These are phyloP conservation scores for Pterula multifida DNA, from an alignment of 1,284 basidiomycete genomes.

Conservation along the genomic window DNA sequence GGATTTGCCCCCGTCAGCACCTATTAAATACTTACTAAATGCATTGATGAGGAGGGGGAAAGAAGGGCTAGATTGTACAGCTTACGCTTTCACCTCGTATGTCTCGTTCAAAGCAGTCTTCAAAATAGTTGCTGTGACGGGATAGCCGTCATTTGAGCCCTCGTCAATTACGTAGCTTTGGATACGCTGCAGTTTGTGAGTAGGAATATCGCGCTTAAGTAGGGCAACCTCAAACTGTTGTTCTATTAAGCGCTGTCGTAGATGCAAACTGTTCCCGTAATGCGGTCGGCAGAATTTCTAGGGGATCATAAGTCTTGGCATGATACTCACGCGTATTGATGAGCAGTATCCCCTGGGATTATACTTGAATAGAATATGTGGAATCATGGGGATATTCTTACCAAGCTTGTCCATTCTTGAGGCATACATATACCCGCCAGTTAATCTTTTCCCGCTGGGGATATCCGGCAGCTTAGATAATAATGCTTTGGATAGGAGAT, in stretches of 20 bases:
- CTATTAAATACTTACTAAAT: slow-evolving; percentile 14
- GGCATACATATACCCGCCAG: slow-evolving; percentile 15
- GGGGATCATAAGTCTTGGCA: background rate
- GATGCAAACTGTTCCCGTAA: slow-evolving; percentile 11
- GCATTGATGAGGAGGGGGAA: background rate
- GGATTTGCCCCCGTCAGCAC: slow-evolving; percentile 16
- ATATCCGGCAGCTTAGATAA: background rate
- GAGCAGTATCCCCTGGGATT: slow-evolving; percentile 14
- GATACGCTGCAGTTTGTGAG: slow-evolving; percentile 11
- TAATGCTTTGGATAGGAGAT: background rate
- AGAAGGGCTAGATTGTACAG: background rate
- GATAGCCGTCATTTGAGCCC: slow-evolving; percentile 10
- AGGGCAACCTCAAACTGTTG: slow-evolving; percentile 12
- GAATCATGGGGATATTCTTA: background rate
- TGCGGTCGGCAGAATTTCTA: background rate
- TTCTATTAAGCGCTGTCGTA: slow-evolving; percentile 16
- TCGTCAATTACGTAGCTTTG: slow-evolving; percentile 13
- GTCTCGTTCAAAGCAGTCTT: background rate
- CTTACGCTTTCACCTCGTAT: slow-evolving; percentile 12
- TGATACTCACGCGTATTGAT: slow-evolving; percentile 15
- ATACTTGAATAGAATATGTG: background rate
- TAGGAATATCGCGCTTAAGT: slow-evolving; percentile 10
- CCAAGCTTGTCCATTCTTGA: slow-evolving; percentile 17
- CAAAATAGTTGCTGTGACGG: slow-evolving; percentile 11
- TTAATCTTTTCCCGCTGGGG: slow-evolving; percentile 13